Base-by-base conservation (phyloP, 2,329 filamentous ascomycete species). In the Stromatinia cepivora region DNA sequence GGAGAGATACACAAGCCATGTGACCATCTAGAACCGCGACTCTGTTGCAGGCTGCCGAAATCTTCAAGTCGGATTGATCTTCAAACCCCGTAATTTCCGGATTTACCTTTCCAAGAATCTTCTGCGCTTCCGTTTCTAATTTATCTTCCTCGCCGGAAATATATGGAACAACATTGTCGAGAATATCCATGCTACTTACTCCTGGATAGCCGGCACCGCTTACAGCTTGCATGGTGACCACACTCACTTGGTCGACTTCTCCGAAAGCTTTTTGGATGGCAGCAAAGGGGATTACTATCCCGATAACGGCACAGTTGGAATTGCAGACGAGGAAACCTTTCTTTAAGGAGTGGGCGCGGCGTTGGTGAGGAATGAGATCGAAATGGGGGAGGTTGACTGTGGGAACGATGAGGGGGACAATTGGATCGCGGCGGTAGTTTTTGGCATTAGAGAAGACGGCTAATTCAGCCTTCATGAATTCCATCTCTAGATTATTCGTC, bases 361-460 rank as follows among this genome's bases (percentile, higher is more conserved):
- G 87, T 83, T 98, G 94, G 81, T 96, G 90, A n/a, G 91, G 90
- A 78, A 98, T 94, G 71, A 97, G 86, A 78, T 91, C 87, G 76
- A 97, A 87, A 81, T 98, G 94, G 56, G 87, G 82, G 17, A 97
- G 88, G 84, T 98, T 98, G 80, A 98, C 94, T 28, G 93, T 97
- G 1, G 95, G 95, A 11, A 98, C 94, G 73, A 98, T 92, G 77
- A 98, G 89, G 15, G 95, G 95, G 2, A 97, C 93, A 62, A 94
- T 84, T 28, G 93, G 93, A 79, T 97, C 90, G 79, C 90, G 90
- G 76, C 95, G 91, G 86, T 97, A 93, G 87, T 97, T 98, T 82
- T 97, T 97, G 65, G 95, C 94, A 81, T 98, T 99, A 77, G 93
- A 97, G 84, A 99, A 98, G 79, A 97, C 91, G 77, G 92, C 89